Evolutionary conservation across 352 stramenopile species (phyloP).

Genomic region (Phytophthora pistaciae): DNA sequence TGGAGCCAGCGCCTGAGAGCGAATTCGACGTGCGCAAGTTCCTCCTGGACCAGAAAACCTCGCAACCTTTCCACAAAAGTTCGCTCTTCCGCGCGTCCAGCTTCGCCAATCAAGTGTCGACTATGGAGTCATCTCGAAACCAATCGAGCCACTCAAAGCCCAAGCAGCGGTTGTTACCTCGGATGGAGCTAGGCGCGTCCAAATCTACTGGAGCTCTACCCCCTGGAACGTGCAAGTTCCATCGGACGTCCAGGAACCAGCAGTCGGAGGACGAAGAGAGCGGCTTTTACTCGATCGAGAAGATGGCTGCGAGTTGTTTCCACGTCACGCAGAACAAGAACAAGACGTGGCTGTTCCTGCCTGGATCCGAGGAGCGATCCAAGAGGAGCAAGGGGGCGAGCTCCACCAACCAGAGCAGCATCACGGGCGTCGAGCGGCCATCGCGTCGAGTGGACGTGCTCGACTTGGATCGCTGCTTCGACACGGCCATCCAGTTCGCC

Average conservation of each 20-base stretch:
- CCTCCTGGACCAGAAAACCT: constrained; percentile 65
- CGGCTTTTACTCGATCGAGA: constrained; percentile 81
- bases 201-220: constrained; percentile 24
- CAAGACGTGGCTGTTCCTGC: constrained; percentile 82
- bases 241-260: constrained; percentile 14
- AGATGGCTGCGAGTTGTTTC: constrained; percentile 72
- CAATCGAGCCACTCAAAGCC: too few species aligned
- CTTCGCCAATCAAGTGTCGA: constrained; percentile 35
- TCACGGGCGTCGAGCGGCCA: constrained; percentile 68
- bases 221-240: too few species aligned
- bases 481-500: constrained; percentile 70
- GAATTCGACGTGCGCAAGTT: constrained; percentile 79
- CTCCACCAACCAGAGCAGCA: constrained; percentile 38
- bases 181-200: constrained; percentile 39
- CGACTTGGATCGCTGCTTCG: constrained; percentile 78
- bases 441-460: constrained; percentile 72
- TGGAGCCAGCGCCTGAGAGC: not conserved
- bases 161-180: constrained; percentile 30
- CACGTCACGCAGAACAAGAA: constrained; percentile 75
- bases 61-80: constrained; percentile 63
- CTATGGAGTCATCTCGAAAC: constrained; percentile 15
- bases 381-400: constrained; percentile 56
- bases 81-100: constrained; percentile 60
- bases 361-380: constrained; percentile 64
- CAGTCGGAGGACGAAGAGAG: constrained; percentile 44